phyloP scores from a whole-genome alignment of 768 basidiomycete species.

The Crassisporium funariophilum region DNA sequence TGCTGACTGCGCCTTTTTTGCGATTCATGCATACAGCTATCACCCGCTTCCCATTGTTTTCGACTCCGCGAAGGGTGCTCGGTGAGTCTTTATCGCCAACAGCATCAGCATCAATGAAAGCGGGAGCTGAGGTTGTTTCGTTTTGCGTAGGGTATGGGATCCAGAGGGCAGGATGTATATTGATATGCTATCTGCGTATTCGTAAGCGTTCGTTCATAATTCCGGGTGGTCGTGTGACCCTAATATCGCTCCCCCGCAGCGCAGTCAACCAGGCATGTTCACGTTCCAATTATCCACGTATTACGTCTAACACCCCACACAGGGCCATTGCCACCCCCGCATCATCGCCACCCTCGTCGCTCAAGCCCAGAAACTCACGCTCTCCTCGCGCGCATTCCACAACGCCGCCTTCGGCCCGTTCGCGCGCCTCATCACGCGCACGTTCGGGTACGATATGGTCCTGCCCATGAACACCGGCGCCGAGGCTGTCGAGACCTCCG shows the following conservation, averaged over 20 bases:
- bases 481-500: constrained; percentile 95
- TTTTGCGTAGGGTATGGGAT: constrained; percentile 73
- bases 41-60: constrained; percentile 96
- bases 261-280: constrained; percentile 81
- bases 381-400: constrained; percentile 96
- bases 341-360: constrained; percentile 80
- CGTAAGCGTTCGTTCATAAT: constrained; percentile 51
- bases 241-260: constrained; percentile 35
- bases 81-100: constrained; percentile 62
- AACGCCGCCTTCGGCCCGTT: constrained; percentile 91
- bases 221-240: constrained; percentile 6
- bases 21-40: constrained; percentile 65
- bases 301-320: constrained; percentile 9
- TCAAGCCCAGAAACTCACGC: constrained; percentile 88
- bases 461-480: constrained; percentile 99
- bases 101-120: constrained; percentile 7
- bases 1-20: constrained; percentile 48
- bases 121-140: constrained; percentile 14
- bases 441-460: constrained; percentile 94
- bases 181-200: constrained; percentile 98
- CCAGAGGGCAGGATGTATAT: constrained; percentile 95
- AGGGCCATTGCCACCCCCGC: constrained; percentile 91
- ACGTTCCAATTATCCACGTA: not conserved
- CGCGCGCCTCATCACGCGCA: constrained; percentile 77
- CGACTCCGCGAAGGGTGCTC: constrained; percentile 85